Evolutionary conservation across 306 rosid species (phyloP), one percentile per base, ranked within the genome.

Genomic region (Lotus japonicus): DNA sequence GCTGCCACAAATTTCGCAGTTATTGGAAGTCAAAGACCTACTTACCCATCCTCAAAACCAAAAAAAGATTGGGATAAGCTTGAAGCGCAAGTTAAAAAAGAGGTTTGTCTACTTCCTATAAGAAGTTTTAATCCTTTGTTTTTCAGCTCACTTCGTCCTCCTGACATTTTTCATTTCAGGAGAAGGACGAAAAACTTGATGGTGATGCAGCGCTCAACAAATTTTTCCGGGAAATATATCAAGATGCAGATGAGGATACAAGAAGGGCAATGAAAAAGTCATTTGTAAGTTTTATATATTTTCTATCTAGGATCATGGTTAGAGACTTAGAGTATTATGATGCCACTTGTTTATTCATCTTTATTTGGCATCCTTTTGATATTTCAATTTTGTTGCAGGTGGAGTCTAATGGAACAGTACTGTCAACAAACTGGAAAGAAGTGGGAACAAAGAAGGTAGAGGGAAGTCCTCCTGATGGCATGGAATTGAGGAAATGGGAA

Each of bases 401-500:
- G 45, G 97, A 90, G 76, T 94, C 96, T 0, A 90, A 90, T 38
- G 99, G 97, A 54, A 94, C 97, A 0, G 97, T 94, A 50, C 89
- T 94, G 19, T 94, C 99, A 0, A 90, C 99, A 31, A 94, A 94
- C 74, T 94, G 99, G 99, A 94, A 88, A 57, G 99, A 94, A 81
- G 99, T 94, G 48, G 97, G 99, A 18, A 28, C 76, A 36, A 94
- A 88, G 89, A 88, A 86, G 83, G 97, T 94, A 0, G 97, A 94
- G 77, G 96, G 97, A 79, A 94, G 96, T 58, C 90, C 99, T 39
- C 99, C 97, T 11, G 96, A 94, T 72, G 99, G 99, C 53, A 94
- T 94, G 96, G 97, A 90, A 81, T 58, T 94, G 88, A 94, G 79
- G 83, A 90, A 88, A 71, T 94, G 97, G 97, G 90, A 88, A 79